These are phyloP conservation scores for Phytophthora kernoviae DNA, from an alignment of 352 stramenopile genomes.

Conservation along the genomic window DNA sequence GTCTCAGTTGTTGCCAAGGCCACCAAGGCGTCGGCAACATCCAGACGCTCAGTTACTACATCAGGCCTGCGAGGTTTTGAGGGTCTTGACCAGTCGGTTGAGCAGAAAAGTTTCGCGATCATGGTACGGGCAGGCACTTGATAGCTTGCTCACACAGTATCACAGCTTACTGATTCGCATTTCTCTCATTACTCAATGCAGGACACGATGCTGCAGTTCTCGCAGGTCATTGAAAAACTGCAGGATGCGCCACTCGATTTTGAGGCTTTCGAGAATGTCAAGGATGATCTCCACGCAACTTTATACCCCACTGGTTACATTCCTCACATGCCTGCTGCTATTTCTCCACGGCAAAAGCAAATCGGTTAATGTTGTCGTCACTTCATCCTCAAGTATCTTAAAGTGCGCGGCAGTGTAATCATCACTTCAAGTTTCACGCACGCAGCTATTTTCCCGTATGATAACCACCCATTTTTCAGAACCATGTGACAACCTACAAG, in stretches of 20 bases:
- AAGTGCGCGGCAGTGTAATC: too few species aligned
- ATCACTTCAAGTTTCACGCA: too few species aligned
- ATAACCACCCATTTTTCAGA: too few species aligned
- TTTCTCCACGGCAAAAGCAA: not conserved
- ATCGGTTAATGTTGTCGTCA: too few species aligned
- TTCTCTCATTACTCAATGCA: constrained; percentile 14
- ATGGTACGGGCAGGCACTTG: constrained; percentile 33
- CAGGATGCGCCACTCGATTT: constrained; percentile 55
- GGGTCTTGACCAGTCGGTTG: constrained; percentile 50
- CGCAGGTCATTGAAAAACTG: constrained; percentile 53
- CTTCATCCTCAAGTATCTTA: too few species aligned
- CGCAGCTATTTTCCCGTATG: too few species aligned
- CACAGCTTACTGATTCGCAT: constrained; percentile 1
- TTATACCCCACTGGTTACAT: constrained; percentile 14
- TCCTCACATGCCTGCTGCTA: not conserved
- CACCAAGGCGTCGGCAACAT: constrained; percentile 12
- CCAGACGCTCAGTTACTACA: constrained; percentile 17
- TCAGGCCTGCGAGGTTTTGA: constrained; percentile 26
- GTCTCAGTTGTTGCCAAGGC: constrained; percentile 14
- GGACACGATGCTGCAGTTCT: constrained; percentile 69
- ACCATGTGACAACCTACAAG: too few species aligned
- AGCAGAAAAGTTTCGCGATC: constrained; percentile 60
- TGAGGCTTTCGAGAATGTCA: constrained; percentile 35
- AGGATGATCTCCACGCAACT: constrained; percentile 20
- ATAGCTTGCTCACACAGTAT: not conserved